These are phyloP conservation scores for Pseudogymnoascus sp. DNA, from an alignment of 2,329 filamentous ascomycete species.

Conservation along the genomic window DNA sequence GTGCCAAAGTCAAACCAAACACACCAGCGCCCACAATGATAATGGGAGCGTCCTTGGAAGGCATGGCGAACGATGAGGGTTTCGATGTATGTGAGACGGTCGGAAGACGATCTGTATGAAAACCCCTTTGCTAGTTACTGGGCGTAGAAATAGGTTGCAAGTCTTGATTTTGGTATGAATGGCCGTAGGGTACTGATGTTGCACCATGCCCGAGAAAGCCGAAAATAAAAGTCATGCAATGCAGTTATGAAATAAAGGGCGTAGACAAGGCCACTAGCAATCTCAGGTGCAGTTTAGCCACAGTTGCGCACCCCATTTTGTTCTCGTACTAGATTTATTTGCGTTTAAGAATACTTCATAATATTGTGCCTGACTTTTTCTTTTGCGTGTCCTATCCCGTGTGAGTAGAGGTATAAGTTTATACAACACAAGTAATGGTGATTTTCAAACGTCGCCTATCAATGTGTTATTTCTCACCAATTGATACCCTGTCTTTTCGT, in stretches of 20 bases:
- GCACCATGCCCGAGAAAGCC: no score
- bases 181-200: no score
- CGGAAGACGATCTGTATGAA: not conserved
- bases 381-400: no score
- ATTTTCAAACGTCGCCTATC: no score
- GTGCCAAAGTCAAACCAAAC: slow-evolving; percentile 57
- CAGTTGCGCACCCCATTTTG: no score
- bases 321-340: no score
- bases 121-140: not conserved
- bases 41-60: slow-evolving; percentile 29
- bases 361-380: no score
- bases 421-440: no score
- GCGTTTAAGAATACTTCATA: no score
- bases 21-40: slow-evolving; percentile 58
- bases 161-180: not conserved
- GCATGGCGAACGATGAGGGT: not conserved
- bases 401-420: no score
- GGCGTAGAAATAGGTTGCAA: not conserved
- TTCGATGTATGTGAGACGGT: not conserved
- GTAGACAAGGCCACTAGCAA: not conserved
- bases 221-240: not conserved
- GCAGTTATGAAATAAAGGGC: not conserved
- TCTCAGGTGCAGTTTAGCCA: not conserved
- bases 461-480: no score
- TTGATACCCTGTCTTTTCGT: no score